phyloP scores from a whole-genome alignment of 805 yeast species.

The Zygoascus bituminiphila region DNA sequence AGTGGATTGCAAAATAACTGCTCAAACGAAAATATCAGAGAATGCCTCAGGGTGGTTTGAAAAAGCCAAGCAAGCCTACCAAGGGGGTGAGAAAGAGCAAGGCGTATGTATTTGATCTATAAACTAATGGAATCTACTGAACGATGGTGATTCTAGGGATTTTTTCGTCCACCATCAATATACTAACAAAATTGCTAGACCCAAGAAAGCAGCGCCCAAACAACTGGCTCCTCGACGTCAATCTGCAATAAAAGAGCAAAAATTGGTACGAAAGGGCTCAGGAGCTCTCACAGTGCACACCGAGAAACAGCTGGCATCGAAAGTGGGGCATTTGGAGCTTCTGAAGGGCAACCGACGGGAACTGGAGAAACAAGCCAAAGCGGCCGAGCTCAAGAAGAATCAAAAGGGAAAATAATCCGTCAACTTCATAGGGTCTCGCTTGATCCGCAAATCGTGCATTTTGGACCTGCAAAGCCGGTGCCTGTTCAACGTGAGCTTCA shows the following conservation, averaged over 20 bases:
- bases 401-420: background rate
- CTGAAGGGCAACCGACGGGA: conserved; percentile 86
- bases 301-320: conserved; percentile 76
- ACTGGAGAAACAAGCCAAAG: conserved; percentile 53
- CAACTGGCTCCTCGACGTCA: conserved; percentile 60
- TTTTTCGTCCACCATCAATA: background rate
- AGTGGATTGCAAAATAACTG: too few species aligned
- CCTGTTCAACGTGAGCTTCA: background rate
- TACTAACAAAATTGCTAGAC: conserved; percentile 8
- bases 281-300: conserved; percentile 53
- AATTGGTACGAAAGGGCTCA: conserved; percentile 49
- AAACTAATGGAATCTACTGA: background rate
- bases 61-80: conserved; percentile 17
- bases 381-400: conserved; percentile 24
- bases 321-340: conserved; percentile 91
- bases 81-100: conserved; percentile 8
- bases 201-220: conserved; percentile 65
- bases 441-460: background rate
- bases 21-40: too few species aligned
- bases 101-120: background rate
- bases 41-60: conserved; percentile 33
- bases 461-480: background rate
- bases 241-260: conserved; percentile 42
- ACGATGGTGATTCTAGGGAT: background rate
- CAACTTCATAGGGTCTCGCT: background rate